A percentile compares a stretch with the other conserved stretches of the same genome.
Conservation (phyloP, 2,329 filamentous ascomycete genomes). For the Pyrenophora tritici-repentis region DNA sequence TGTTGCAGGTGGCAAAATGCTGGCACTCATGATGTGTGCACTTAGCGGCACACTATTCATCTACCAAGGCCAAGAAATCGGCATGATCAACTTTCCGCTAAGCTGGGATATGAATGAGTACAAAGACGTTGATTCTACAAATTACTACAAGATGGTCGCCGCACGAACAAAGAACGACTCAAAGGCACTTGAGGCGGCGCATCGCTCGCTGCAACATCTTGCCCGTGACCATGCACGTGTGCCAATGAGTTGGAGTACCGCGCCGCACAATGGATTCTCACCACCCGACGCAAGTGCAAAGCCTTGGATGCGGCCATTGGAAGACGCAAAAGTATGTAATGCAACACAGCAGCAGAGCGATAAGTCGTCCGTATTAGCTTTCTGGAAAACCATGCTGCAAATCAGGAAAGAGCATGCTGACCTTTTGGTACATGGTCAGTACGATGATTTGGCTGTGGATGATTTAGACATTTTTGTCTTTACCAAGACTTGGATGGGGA, state of each 20-base stretch:
- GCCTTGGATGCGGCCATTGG: constrained; percentile 66
- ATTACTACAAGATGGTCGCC: constrained; percentile 53
- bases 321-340: constrained; percentile 61
- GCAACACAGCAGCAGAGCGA: constrained; percentile 57
- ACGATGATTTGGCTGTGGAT: constrained; percentile 57
- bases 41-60: constrained; percentile 57
- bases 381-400: constrained; percentile 63
- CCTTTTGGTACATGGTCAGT: constrained; percentile 66
- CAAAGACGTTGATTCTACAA: constrained; percentile 60
- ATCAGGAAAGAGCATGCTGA: constrained; percentile 62
- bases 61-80: constrained; percentile 58
- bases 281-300: constrained; percentile 52
- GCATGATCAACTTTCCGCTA: constrained; percentile 55
- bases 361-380: constrained; percentile 59
- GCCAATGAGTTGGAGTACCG: constrained; percentile 68
- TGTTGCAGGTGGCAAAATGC: constrained; percentile 54
- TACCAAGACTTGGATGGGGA: constrained; percentile 37
- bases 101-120: constrained; percentile 54
- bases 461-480: constrained; percentile 62
- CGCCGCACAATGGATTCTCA: constrained; percentile 64
- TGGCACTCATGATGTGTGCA: constrained; percentile 54
- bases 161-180: constrained; percentile 33
- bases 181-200: constrained; percentile 52
- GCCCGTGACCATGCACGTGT: constrained; percentile 70
- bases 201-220: constrained; percentile 61